Percentiles rank a stretch among this genome's conserved stretches.
These are phyloP conservation scores for Stevia rebaudiana DNA, from an alignment of 140 eudicot species.

Conservation along the genomic window DNA sequence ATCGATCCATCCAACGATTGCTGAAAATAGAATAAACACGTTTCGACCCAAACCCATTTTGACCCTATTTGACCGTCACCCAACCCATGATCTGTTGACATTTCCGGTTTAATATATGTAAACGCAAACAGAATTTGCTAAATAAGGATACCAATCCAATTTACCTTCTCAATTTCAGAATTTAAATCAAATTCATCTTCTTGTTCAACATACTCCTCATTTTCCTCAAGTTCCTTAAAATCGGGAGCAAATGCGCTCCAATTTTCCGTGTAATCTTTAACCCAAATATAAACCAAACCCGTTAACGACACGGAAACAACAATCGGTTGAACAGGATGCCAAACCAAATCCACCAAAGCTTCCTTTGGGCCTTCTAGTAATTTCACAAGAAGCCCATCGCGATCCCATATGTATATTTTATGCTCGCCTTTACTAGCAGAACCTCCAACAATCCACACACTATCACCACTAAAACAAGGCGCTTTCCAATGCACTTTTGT, in stretches of 20 bases:
- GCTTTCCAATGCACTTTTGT: constrained; percentile 89
- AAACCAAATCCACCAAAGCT: constrained; percentile 73
- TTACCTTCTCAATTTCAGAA: constrained; percentile 63
- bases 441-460: constrained; percentile 89
- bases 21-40: neutral
- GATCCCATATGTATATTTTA: constrained; percentile 84
- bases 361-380: constrained; percentile 91
- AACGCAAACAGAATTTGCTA: neutral
- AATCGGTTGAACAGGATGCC: constrained; percentile 87
- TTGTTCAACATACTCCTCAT: constrained; percentile 89
- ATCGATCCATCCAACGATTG: neutral
- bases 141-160: neutral
- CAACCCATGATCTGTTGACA: neutral
- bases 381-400: constrained; percentile 76
- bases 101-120: neutral
- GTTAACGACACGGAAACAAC: constrained; percentile 73
- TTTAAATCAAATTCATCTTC: constrained; percentile 87
- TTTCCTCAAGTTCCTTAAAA: constrained; percentile 78
- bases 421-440: constrained; percentile 93
- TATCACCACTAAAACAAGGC: constrained; percentile 87
- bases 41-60: neutral
- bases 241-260: constrained; percentile 97
- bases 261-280: constrained; percentile 75
- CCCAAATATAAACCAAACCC: constrained; percentile 82
- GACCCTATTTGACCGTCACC: neutral